These are phyloP conservation scores for Tulasnella sp. DNA, from an alignment of 768 basidiomycete species.

Conservation along the genomic window DNA sequence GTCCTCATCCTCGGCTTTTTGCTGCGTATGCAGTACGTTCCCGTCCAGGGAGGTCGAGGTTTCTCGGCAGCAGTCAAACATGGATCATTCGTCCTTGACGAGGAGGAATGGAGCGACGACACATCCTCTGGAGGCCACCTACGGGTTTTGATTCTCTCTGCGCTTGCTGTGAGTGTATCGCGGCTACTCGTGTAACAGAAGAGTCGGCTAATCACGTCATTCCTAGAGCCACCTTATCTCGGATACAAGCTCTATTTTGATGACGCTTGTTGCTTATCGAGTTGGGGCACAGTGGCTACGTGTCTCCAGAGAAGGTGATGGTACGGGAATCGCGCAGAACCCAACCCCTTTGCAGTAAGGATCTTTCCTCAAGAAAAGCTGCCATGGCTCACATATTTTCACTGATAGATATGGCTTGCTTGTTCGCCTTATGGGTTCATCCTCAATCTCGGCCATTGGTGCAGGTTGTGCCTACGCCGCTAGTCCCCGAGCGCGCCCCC, in stretches of 20 bases:
- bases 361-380: background rate
- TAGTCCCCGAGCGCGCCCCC: background rate
- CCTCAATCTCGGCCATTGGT: background rate
- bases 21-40: background rate
- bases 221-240: background rate
- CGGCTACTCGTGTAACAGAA: background rate
- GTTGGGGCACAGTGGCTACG: background rate
- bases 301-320: background rate
- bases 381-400: background rate
- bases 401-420: background rate
- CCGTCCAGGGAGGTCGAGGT: background rate
- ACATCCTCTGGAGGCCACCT: background rate
- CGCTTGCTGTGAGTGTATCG: background rate
- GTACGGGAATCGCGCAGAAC: background rate
- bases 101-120: background rate
- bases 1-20: background rate
- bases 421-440: background rate
- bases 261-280: background rate
- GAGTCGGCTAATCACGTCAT: background rate
- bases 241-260: background rate
- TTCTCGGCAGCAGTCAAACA: background rate
- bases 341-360: background rate
- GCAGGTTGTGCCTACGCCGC: background rate
- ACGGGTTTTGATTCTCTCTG: background rate
- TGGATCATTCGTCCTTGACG: background rate